Evolutionary conservation across 768 basidiomycete species (phyloP).

Genomic region (Trametes gibbosa): DNA sequence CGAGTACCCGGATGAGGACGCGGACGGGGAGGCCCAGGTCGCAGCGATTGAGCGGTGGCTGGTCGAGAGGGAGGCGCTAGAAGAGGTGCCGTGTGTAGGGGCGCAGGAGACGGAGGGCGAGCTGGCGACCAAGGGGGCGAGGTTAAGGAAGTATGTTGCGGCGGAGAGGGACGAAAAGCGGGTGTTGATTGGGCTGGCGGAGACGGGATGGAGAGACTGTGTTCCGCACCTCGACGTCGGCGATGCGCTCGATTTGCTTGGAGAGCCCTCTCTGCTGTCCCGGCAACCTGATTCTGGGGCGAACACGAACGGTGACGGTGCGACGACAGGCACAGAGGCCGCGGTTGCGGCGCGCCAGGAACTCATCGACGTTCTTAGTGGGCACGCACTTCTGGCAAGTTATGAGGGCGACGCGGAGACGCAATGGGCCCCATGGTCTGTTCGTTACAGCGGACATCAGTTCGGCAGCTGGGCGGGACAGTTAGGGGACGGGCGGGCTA

Average conservation of each 20-base stretch:
- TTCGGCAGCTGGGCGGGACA: slow-evolving; percentile 92
- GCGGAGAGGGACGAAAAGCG: slow-evolving; percentile 49
- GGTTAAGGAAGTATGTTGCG: slow-evolving; percentile 45
- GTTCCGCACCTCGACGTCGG: slow-evolving; percentile 86
- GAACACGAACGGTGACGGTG: neutral
- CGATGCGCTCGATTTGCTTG: slow-evolving; percentile 70
- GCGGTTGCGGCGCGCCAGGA: slow-evolving; percentile 56
- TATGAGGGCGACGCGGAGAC: slow-evolving; percentile 30
- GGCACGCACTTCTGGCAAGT: slow-evolving; percentile 68
- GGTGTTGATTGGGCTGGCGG: slow-evolving; percentile 71
- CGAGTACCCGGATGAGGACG: slow-evolving; percentile 38
- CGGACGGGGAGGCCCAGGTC: slow-evolving; percentile 41
- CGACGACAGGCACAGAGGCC: slow-evolving; percentile 24
- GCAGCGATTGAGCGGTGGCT: slow-evolving; percentile 80
- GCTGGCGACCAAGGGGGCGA: slow-evolving; percentile 26
- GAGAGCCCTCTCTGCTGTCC: slow-evolving; percentile 50
- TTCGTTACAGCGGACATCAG: slow-evolving; percentile 90
- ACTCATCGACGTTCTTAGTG: slow-evolving; percentile 79
- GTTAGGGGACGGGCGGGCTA: slow-evolving; percentile 92
- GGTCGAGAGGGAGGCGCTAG: slow-evolving; percentile 55
- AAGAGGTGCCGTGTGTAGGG: slow-evolving; percentile 31
- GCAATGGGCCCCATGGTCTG: slow-evolving; percentile 65
- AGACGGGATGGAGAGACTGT: slow-evolving; percentile 66
- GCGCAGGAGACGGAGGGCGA: slow-evolving; percentile 12
- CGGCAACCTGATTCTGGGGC: slow-evolving; percentile 24